phyloP scores from a whole-genome alignment of 1,139 yeast species.

The Wickerhamomyces sp. region DNA sequence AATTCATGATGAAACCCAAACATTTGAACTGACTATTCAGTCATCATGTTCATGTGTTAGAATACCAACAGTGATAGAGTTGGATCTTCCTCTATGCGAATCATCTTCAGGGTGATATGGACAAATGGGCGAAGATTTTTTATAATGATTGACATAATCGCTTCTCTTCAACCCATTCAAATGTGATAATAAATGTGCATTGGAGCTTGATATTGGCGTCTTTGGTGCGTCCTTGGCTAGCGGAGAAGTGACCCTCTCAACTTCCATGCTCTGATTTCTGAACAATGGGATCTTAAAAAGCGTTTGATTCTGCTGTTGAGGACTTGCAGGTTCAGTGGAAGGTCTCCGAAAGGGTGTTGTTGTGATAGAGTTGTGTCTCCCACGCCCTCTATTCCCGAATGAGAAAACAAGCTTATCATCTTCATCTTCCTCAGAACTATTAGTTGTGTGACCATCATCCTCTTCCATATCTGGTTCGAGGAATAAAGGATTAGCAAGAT shows the following conservation, averaged over 20 bases:
- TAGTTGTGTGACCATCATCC: neutral
- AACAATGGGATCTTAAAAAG: neutral
- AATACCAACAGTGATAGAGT: slow-evolving; percentile 23
- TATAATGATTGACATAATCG: slow-evolving; percentile 36
- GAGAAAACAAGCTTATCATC: slow-evolving; percentile 20
- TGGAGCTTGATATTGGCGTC: slow-evolving; percentile 24
- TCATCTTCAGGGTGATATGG: slow-evolving; percentile 29
- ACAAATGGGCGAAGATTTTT: slow-evolving; percentile 30
- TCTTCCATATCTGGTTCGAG: neutral
- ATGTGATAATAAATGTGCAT: slow-evolving; percentile 23
- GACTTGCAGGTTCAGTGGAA: slow-evolving; percentile 3
- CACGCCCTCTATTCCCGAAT: slow-evolving; percentile 10
- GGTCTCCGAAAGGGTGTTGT: slow-evolving; percentile 5
- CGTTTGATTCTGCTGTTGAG: neutral
- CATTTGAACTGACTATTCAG: neutral
- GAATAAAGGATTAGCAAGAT: neutral
- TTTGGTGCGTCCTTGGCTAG: slow-evolving; percentile 28
- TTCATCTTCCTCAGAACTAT: slow-evolving; percentile 31
- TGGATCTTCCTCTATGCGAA: slow-evolving; percentile 15
- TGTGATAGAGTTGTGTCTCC: slow-evolving; percentile 8
- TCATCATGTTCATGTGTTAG: slow-evolving; percentile 6
- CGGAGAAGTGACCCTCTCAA: slow-evolving; percentile 27
- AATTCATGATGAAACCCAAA: no score
- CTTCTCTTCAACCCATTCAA: slow-evolving; percentile 13
- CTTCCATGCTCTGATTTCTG: neutral